Conservation (phyloP, 2,329 filamentous ascomycete species). For the Pseudogymnoascus sp. region DNA sequence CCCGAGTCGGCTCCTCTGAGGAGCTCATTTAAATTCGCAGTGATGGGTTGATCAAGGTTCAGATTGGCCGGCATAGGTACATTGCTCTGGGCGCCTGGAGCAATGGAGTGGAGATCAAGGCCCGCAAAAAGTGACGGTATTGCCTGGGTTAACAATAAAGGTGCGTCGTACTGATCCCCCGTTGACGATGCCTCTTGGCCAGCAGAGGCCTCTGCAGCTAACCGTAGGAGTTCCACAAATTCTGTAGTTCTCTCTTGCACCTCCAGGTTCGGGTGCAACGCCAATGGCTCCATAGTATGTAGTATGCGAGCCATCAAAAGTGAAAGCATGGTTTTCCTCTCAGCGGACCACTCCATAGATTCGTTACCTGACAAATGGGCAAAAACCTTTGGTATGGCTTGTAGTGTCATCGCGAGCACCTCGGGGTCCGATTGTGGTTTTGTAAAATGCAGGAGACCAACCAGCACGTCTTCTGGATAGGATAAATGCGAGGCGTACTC, state of each 20-base stretch:
- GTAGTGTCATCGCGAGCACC: constrained; percentile 71
- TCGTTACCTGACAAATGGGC: constrained; percentile 62
- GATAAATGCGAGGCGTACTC: constrained; percentile 74
- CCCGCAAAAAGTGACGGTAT: constrained; percentile 83
- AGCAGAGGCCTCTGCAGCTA: constrained; percentile 74
- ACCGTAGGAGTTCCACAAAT: constrained; percentile 80
- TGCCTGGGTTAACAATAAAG: constrained; percentile 80
- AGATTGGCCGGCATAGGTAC: constrained; percentile 72
- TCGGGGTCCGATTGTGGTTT: constrained; percentile 50
- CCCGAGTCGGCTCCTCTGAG: constrained; percentile 50
- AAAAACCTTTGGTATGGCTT: constrained; percentile 82
- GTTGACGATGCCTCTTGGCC: constrained; percentile 55
- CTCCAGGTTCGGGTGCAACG: constrained; percentile 78
- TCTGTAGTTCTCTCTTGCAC: constrained; percentile 93
- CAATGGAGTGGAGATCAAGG: constrained; percentile 87
- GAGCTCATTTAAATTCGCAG: constrained; percentile 62
- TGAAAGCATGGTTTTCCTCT: constrained; percentile 66
- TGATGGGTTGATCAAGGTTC: constrained; percentile 76
- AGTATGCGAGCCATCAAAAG: constrained; percentile 77
- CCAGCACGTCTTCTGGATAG: constrained; percentile 65
- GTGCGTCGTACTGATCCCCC: constrained; percentile 56
- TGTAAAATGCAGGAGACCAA: constrained; percentile 63
- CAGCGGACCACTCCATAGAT: constrained; percentile 60
- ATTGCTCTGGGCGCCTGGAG: constrained; percentile 72
- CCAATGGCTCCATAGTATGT: constrained; percentile 72